Evolutionary conservation across 78 protist genomes (phyloP), one percentile per base, ranked within the genome.

Genomic region (Dictyostelium brefeldianum): DNA sequence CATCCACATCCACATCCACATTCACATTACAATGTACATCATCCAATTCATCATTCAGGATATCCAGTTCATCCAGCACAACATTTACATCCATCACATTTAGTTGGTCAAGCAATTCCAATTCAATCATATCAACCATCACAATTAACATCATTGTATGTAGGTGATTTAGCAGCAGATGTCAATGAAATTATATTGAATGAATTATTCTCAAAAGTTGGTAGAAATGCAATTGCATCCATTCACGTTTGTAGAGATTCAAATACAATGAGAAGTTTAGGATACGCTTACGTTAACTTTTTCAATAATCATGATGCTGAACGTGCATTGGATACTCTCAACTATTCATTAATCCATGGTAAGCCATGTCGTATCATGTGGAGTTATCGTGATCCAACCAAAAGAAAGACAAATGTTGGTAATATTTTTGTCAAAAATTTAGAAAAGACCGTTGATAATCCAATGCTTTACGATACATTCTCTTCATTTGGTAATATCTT

Each of bases 211-310:
- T 83, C 83, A 31, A 78, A 83, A 54, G 96, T 97, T 70, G 99
- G 99, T 56, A 41, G 83, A 29, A 78, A 78, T 31, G 94, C 98
- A 27, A 97, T 98, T 71, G 96, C 95, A 6, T 96, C 98, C 47
- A 97, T 98, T 80, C 96, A 98, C 2, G 98, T 99, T 62, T 97
- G 98, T 82, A 97, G 99, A 10, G 99, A 99, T 59, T 79, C 95
- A 15, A 73, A 75, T 69, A 97, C 99, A 2, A 96, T 97, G 41
- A 96, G 97, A 62, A 97, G 99, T 3, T 92, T 98, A 27, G 98
- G 99, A 41, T 98, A 99, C 89, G 98, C 99, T n/a, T 99, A 98
- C 95, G 98, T 99, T 51, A 98, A 98, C 98, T 99, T 96, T 89
- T 96, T 96, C 84, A 95, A 71, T 54, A 36, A 57, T n/a, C 57